Base-by-base conservation (phyloP, 2,329 filamentous ascomycete genomes). In the Uncinocarpus reesii region DNA sequence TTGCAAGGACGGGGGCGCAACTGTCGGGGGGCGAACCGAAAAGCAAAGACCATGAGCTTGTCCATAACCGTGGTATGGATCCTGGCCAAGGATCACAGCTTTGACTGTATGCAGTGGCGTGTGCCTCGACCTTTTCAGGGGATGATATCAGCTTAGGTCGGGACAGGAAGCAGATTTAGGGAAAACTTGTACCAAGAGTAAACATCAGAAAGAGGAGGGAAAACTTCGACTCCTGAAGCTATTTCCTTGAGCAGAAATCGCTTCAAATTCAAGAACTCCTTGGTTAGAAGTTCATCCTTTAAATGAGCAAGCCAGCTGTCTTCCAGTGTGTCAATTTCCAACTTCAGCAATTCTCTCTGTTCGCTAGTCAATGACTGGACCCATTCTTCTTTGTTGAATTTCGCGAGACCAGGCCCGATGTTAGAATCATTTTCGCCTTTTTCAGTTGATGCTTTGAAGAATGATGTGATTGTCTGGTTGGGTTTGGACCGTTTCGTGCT, bases 21-120 rank as follows among this genome's bases (percentile, higher is more conserved):
- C 79, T 0, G 87, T 94, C 0, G 92, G 92, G 2, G 90, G 83
- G 7, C 86, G 85, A 48, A 96, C 89, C 41, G 87, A 95, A 75
- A 98, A 98, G 63, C 86, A 90, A 51, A 98, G 81, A 36, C 92
- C 92, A 66, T 96, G 92, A 43, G 92, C 92, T 73, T 98, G 92
- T 66, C 93, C 93, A 64, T 80, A 66, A 65, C 94, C 94, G 72
- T 98, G 92, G 67, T 98, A 98, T 2, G 92, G 92, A 64, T 98
- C 92, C 71, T 98, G 92, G 55, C 92, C 92, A 47, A 96, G 68
- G 61, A 98, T 88, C 52, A 98, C 89, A 49, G 85, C 84, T 66
- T 94, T 95, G 65, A 96, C 89, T 11, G 76, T 83, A 70, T 83
- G 72, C 58, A 98, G 81, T 6, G 92, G 89, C 0, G 90, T 95